phyloP scores from a whole-genome alignment of 129 eudicot species.

The Pulicaria dysenterica region DNA sequence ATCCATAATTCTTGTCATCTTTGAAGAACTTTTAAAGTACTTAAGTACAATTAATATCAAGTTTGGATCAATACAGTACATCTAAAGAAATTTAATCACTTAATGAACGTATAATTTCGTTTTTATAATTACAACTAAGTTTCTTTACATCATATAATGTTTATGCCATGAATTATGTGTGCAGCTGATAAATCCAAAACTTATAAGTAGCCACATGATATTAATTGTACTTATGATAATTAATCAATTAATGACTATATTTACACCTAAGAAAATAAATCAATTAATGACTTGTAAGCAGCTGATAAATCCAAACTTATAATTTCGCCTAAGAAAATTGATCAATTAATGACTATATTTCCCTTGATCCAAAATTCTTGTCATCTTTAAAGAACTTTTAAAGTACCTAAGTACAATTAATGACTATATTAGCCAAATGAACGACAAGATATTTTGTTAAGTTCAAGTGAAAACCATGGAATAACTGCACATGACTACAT shows the following conservation, averaged over 20 bases:
- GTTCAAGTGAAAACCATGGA: neutral
- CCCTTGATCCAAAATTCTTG: conserved; percentile 7
- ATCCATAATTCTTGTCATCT: conserved; percentile 13
- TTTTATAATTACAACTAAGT: neutral
- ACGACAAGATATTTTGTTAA: conserved; percentile 1
- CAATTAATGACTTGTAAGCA: too few relatives aligned
- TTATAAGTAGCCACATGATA: neutral
- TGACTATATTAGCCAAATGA: neutral
- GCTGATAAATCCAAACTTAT: too few relatives aligned
- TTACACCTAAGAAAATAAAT: too few relatives aligned
- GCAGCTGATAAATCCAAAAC: neutral
- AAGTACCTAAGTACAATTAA: neutral
- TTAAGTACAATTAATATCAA: neutral
- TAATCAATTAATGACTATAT: too few relatives aligned
- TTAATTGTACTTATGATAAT: too few relatives aligned
- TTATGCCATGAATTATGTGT: conserved; percentile 9
- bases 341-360: neutral
- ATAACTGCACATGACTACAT: neutral
- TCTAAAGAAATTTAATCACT: neutral
- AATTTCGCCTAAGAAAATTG: too few relatives aligned
- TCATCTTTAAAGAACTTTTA: conserved; percentile 4
- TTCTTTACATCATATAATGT: conserved; percentile 13
- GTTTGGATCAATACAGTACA: neutral
- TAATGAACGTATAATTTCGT: neutral
- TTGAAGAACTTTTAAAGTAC: neutral